Base-by-base conservation (phyloP, 2,329 filamentous ascomycete genomes). In the Nigrospora sphaerica region DNA sequence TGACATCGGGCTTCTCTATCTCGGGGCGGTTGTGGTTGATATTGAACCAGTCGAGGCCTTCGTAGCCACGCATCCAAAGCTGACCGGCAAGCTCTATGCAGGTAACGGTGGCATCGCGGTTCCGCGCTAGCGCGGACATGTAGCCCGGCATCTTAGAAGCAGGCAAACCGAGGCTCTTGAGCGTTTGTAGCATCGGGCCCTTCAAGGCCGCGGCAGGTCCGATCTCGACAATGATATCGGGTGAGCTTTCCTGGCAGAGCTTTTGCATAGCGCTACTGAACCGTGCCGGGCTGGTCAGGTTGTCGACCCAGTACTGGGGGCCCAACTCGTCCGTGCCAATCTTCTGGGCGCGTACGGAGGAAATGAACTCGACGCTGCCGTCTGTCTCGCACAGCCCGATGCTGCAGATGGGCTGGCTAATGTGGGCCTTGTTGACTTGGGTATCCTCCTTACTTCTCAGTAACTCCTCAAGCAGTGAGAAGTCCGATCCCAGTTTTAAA, bases 361-460 rank as follows among this genome's bases (percentile, higher is more conserved):
- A 56, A 42, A 52, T 55, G 42, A 56, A 55, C 18, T 46, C 38
- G 7, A 56, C 50, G 9, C 44, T 32, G 6, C 39, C 36, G 16
- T 46, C 39, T n/a, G 44, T 37, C 6, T 45, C 40, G 13, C 45
- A 32, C 19, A 52, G 39, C 33, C 49, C 47, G 23, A 53, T 18
- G 41, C 65, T 68, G 42, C 62, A 69, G 9, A 64, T 45, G 3
- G 68, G 62, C 46, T 69, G 65, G 17, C 57, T 56, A 16, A 64
- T 49, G 35, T 55, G 52, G n/a, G 56, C 54, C 31, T 60, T 45
- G 12, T 53, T 51, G 13, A 63, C 45, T 14, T 47, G 49, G 28
- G 54, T 53, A n/a, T 52, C 45, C 40, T 53, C 45, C 13, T 47
- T 41, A 46, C 59, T 40, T 14, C 45, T 50, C 14, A 34, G 42